Evolutionary conservation across 2,329 filamentous ascomycete genomes (phyloP), one percentile per base, ranked within the genome.

Genomic region (Fusarium euwallaceae): DNA sequence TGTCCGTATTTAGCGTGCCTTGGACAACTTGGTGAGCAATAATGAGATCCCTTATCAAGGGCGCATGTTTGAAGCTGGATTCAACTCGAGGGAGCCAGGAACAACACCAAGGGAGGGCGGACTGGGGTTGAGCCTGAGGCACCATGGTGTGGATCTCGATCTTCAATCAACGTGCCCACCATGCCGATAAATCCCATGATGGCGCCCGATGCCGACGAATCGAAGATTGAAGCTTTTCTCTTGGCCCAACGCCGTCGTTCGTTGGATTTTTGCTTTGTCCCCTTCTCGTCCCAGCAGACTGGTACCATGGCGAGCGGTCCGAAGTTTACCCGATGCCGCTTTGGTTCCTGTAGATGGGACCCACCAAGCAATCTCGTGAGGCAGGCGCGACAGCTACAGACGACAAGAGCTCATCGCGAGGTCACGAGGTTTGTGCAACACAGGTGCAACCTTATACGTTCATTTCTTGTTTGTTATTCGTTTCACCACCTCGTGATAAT

Each of bases 341-440:
- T 64, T 58, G 64, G 70, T 61, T 70, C 62, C 63, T 63, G 67
- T 67, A 48, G 32, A 55, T 66, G 27, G 29, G 77, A 74, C 69
- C 76, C 73, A 78, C 75, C 62, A 59, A 64, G 79, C 73, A 79
- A 81, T 74, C 75, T 79, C 70, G 68, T 76, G 76, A 78, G 70
- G 73, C 67, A 75, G 70, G 64, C 71, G 71, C 67, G 73, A 69
- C 71, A 45, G 43, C 17, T 43, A 61, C 45, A n/a, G 36, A 78
- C 67, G 69, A 75, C 70, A 41, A 74, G 64, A 68, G 63, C 51
- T 55, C 55, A 72, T 70, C 62, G 71, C 69, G 59, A 77, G 64
- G 59, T 74, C 69, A 78, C 69, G 62, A 69, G 66, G 69, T 61
- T 55, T 65, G 64, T 67, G 67, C 66, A 24, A 75, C 56, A 39